Evolutionary conservation across 305 asterid genomes (phyloP), one percentile per base, ranked within the genome.

Genomic region (Ilex paraguariensis): DNA sequence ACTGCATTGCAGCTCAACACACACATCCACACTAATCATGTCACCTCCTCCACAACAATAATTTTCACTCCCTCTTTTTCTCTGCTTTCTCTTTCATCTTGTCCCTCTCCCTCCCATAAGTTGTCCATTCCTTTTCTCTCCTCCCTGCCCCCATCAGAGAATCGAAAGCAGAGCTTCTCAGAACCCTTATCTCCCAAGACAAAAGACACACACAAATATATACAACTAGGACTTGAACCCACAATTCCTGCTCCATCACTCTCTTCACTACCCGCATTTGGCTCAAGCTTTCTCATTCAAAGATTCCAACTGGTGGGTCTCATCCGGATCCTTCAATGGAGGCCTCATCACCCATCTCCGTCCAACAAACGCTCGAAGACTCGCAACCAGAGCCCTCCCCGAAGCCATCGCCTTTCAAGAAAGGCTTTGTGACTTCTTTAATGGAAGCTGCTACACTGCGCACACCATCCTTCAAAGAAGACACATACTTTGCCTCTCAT

Each of bases 381-480:
- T 67, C 65, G 13, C 49, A 62, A 11, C 74, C 85, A 2, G 70
- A 64, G 54, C 45, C 77, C 63, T 75, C 84, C 49, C 77, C 84
- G 2, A 78, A 66, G 7, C 83, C 87, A 50, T 44, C 40, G 33
- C 56, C 75, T 59, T 48, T 36, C 31, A 88, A 83, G 69, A 88
- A 87, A 67, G 70, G 73, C 78, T 76, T 88, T 58, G 78, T 86
- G 17, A 15, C 81, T 33, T 78, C 93, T 0, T 51, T 91, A 13
- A 82, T 91, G 91, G 92, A 82, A 48, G 86, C 91, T 62, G 83
- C 97, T 0, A 31, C 70, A 12, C 66, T 77, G 73, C 84, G 86
- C 15, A 63, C 90, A 2, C 90, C 96, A 1, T 82, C 97, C 13
- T 46, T 52, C 56, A 52, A 52, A 17, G 56, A 52, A 52, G 56